These are phyloP conservation scores for Prunus padus DNA, from an alignment of 306 rosid genomes.

Conservation along the genomic window DNA sequence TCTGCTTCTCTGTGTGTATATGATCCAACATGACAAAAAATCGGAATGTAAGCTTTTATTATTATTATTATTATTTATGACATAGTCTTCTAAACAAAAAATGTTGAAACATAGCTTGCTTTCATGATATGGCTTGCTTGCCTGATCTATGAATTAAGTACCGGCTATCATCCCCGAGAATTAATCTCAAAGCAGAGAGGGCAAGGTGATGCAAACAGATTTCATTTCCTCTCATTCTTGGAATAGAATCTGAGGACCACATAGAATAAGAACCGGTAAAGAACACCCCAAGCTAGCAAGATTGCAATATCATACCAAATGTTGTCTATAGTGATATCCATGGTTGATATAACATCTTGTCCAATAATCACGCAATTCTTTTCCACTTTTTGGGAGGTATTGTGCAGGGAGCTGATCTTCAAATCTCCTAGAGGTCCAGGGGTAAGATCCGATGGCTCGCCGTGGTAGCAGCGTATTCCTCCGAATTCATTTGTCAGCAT, in stretches of 20 bases:
- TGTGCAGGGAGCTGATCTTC: conserved; percentile 35
- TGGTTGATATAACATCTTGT: conserved; percentile 58
- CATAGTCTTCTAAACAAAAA: background rate
- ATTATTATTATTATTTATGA: background rate
- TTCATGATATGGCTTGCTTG: background rate
- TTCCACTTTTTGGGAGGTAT: background rate
- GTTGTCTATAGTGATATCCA: conserved; percentile 48
- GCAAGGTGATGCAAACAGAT: background rate
- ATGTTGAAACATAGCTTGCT: conserved; percentile 1
- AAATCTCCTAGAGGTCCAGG: conserved; percentile 70
- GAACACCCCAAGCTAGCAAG: conserved; percentile 90
- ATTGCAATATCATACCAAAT: conserved; percentile 57
- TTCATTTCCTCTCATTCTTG: conserved; percentile 78
- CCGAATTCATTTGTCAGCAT: conserved; percentile 74
- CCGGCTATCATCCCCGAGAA: background rate
- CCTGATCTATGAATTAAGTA: background rate
- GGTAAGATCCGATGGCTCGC: conserved; percentile 48
- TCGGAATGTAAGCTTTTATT: background rate
- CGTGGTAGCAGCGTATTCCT: conserved; percentile 54
- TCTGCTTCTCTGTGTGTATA: background rate
- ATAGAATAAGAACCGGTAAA: conserved; percentile 73
- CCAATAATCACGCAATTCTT: conserved; percentile 50
- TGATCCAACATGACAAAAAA: background rate
- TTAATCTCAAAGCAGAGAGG: background rate
- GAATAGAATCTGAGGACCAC: conserved; percentile 87